Evolutionary conservation across 2,329 filamentous ascomycete genomes (phyloP), one percentile per base, ranked within the genome.

Genomic region (Zasmidium angulare): DNA sequence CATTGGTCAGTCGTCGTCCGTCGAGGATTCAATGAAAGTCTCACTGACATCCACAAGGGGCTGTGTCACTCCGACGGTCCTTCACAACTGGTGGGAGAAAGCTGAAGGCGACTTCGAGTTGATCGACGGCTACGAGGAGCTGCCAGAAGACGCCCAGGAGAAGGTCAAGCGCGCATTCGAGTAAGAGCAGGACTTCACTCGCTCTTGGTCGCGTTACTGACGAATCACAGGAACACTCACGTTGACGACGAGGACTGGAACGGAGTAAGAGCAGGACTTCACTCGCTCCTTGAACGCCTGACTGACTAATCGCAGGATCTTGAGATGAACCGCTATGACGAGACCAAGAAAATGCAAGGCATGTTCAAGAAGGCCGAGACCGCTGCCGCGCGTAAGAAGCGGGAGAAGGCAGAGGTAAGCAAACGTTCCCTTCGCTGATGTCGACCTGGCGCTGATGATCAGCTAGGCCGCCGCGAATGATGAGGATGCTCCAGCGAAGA

Each of bases 241-340:
- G 88, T 98, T 68, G 88, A 89, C 66, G 82, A 91, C 46, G 88
- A 90, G 53, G 93, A 97, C 68, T 97, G 91, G 86, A 93, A 89
- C 31, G 91, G 91, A 12, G 92, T 96, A n/a, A n/a, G 82, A 77
- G 89, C 80, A 22, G 2, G 43, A n/a, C 17, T 49, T 22, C 43
- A 43, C n/a, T 22, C 17, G 21, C 43, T 19, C 23, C 68, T 47
- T 64, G 57, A 47, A 20, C 14, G 48, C 50, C 14, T 57, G 59
- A 46, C 66, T 71, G 52, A 68, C 56, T 20, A 26, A 22, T 53
- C 20, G 17, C 66, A 95, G 90, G 90, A 96, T 65, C 79, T 84
- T 2, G 88, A 89, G 70, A 84, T 85, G 77, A 96, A 95, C 72
- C 88, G 89, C 22, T 90, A 89, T 70, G 86, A 85, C 14, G 66